phyloP scores from a whole-genome alignment of 352 stramenopile genomes.

The Phytophthora constricta region DNA sequence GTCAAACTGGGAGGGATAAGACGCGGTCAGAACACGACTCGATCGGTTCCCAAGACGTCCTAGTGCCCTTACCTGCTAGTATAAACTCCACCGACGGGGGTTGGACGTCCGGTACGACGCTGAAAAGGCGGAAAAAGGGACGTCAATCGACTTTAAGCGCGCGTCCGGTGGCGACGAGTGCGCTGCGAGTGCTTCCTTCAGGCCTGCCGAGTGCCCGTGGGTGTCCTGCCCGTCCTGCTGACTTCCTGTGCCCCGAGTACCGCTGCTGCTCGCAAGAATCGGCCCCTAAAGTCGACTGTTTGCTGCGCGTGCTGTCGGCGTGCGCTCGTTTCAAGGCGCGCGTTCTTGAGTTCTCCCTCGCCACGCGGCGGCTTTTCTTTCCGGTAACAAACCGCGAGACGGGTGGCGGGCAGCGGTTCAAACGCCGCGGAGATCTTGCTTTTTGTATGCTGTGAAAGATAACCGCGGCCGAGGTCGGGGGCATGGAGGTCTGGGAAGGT shows the following conservation, averaged over 20 bases:
- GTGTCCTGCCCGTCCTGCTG: slow-evolving; percentile 21
- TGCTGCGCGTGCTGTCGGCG: slow-evolving; percentile 13
- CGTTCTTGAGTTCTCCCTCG: slow-evolving; percentile 42
- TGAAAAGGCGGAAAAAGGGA: slow-evolving; percentile 14
- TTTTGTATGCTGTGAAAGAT: slow-evolving; percentile 29
- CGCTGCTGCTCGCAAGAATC: slow-evolving; percentile 17
- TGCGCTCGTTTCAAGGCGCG: slow-evolving; percentile 30
- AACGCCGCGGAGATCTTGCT: slow-evolving; percentile 1
- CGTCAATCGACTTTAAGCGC: slow-evolving; percentile 11
- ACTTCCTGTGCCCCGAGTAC: slow-evolving; percentile 15
- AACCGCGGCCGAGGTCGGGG: slow-evolving; percentile 33
- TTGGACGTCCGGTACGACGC: slow-evolving; percentile 7
- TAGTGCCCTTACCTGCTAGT: slow-evolving; percentile 28
- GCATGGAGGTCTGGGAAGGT: slow-evolving; percentile 2
- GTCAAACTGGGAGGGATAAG: slow-evolving; percentile 10
- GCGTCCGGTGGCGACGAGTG: slow-evolving; percentile 32
- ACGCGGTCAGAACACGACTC: neutral
- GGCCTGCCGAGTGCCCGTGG: slow-evolving; percentile 8
- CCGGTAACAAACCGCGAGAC: slow-evolving; percentile 16
- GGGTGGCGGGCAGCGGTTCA: slow-evolving; percentile 33
- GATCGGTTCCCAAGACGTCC: neutral
- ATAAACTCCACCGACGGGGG: slow-evolving; percentile 31
- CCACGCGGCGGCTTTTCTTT: slow-evolving; percentile 32
- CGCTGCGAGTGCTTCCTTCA: slow-evolving; percentile 15
- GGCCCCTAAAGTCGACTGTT: slow-evolving; percentile 26